These are phyloP conservation scores for Pseudogymnoascus sp. DNA, from an alignment of 2,329 filamentous ascomycete species.

Conservation along the genomic window DNA sequence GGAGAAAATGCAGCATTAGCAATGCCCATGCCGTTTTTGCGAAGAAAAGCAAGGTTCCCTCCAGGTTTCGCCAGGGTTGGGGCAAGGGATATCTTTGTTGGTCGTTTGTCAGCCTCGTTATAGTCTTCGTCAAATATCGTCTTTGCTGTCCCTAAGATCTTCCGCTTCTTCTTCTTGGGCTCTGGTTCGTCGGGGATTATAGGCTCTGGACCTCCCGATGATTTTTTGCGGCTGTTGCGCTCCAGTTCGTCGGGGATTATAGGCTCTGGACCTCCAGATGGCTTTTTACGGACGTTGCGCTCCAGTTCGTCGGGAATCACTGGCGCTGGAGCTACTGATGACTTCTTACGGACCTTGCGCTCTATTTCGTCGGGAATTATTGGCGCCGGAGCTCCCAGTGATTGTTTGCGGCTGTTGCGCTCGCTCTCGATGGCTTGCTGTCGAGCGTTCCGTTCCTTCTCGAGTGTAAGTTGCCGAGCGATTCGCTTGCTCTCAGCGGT, in stretches of 20 bases:
- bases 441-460: not conserved
- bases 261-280: not conserved
- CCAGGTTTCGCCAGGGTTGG: constrained; percentile 24
- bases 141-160: constrained; percentile 54
- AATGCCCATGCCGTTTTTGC: constrained; percentile 18
- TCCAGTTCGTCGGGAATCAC: not conserved
- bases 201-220: not conserved
- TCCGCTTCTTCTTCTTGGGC: constrained; percentile 61
- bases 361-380: not conserved
- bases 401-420: not conserved
- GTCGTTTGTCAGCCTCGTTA: constrained; percentile 37
- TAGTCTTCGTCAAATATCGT: constrained; percentile 68
- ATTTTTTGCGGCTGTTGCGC: constrained; percentile 10
- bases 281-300: not conserved
- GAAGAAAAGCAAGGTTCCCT: constrained; percentile 17
- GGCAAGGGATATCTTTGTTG: constrained; percentile 30
- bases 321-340: not conserved
- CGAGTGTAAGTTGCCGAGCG: not conserved
- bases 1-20: constrained; percentile 56
- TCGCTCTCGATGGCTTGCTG: not conserved
- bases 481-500: not conserved
- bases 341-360: not conserved
- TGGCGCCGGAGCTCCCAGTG: not conserved
- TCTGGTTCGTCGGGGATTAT: constrained; percentile 26
- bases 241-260: constrained; percentile 42